Conservation (phyloP, 805 yeast genomes). For the Metschnikowia dekortorum region DNA sequence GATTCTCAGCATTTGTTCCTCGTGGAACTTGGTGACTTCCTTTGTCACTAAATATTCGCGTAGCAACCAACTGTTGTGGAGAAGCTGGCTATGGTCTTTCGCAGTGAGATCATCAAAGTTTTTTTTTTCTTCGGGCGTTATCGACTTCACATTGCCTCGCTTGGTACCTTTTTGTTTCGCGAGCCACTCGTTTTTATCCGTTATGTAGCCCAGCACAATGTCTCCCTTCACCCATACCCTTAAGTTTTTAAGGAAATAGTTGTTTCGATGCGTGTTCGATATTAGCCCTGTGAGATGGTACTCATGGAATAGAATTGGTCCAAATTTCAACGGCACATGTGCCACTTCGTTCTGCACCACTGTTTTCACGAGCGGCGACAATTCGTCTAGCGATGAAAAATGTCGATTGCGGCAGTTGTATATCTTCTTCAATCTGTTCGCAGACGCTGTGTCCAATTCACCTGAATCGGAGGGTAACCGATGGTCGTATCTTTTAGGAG, state of each 20-base stretch:
- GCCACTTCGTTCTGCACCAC: conserved; percentile 19
- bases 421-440: conserved; percentile 19
- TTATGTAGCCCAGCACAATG: conserved; percentile 23
- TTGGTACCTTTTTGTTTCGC: conserved; percentile 5
- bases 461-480: not conserved
- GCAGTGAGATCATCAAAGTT: conserved; percentile 16
- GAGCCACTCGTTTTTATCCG: conserved; percentile 24
- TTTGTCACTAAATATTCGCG: conserved; percentile 22
- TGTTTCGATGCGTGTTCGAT: conserved; percentile 1
- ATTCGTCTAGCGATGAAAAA: conserved; percentile 21
- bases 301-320: conserved; percentile 24
- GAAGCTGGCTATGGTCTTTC: conserved; percentile 24
- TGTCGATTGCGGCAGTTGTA: conserved; percentile 40
- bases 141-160: not conserved
- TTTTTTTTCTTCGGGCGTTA: not conserved
- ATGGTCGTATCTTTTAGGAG: conserved; percentile 7
- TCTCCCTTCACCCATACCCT: conserved; percentile 17
- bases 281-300: conserved; percentile 17
- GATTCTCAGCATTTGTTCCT: conserved; percentile 21
- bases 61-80: conserved; percentile 23
- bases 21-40: conserved; percentile 26
- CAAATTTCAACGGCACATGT: conserved; percentile 29
- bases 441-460: conserved; percentile 2
- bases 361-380: conserved; percentile 17
- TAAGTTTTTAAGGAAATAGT: conserved; percentile 7